These are phyloP conservation scores for Eimeria mitis DNA, from an alignment of 169 alveolate genomes.

Conservation along the genomic window DNA sequence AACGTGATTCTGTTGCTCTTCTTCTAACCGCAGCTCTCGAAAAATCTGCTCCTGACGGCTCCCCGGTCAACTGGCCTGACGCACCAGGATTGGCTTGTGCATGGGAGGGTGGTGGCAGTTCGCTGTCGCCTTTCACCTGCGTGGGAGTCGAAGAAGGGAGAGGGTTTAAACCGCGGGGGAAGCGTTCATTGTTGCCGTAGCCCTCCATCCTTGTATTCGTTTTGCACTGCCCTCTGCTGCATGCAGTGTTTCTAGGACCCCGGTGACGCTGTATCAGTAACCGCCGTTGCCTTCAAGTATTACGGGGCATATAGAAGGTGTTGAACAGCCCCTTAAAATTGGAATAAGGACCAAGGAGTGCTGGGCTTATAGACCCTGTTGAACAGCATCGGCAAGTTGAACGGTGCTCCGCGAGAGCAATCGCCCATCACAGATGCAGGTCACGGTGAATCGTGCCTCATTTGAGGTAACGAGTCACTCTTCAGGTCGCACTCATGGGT, in stretches of 20 bases:
- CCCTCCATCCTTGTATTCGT: not conserved
- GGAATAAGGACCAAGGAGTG: not conserved
- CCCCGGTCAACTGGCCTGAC: not conserved
- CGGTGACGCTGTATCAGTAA: not conserved
- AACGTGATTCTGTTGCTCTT: not conserved
- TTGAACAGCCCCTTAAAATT: not conserved
- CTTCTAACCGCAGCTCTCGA: not conserved
- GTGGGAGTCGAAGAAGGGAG: not conserved
- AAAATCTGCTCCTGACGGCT: not conserved
- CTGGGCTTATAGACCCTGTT: too few relatives aligned
- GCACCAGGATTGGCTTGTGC: not conserved
- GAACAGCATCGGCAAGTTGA: not conserved
- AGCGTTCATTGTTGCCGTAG: not conserved
- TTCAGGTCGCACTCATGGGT: not conserved
- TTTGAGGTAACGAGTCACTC: not conserved
- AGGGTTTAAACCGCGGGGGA: not conserved
- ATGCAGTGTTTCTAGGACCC: not conserved
- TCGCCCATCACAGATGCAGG: slow-evolving; percentile 5
- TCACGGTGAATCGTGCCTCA: slow-evolving; percentile 20
- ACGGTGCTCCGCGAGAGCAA: not conserved
- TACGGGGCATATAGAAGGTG: not conserved
- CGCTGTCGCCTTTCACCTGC: not conserved
- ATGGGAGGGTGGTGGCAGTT: not conserved
- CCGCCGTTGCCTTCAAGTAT: not conserved
- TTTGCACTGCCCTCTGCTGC: not conserved